Percentiles rank a stretch among this genome's conserved stretches.
These are phyloP conservation scores for Xylariaceae sp. DNA, from an alignment of 2,329 filamentous ascomycete species.

Conservation along the genomic window DNA sequence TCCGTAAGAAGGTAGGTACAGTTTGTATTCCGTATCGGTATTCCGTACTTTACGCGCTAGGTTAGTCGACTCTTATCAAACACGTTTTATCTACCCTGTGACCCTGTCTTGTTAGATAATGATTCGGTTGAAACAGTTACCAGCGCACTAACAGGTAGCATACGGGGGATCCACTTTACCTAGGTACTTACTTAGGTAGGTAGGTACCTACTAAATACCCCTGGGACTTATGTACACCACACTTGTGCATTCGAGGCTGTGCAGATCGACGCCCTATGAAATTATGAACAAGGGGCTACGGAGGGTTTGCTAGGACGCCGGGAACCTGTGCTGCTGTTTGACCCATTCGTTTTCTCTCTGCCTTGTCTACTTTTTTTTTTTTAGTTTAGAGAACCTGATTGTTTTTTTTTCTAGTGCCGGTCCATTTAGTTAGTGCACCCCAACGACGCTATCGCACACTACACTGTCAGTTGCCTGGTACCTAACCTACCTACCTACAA, in stretches of 20 bases:
- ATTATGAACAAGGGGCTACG: background rate
- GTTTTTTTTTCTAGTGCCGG: background rate
- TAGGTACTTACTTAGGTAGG: background rate
- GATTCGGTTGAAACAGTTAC: too few species aligned
- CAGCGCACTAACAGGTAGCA: too few species aligned
- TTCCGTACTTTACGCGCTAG: too few species aligned
- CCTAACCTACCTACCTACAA: too few species aligned
- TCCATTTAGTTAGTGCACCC: too few species aligned
- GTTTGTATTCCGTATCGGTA: too few species aligned
- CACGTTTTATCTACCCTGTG: too few species aligned
- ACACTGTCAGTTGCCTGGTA: background rate
- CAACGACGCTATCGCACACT: too few species aligned
- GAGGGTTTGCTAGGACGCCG: background rate
- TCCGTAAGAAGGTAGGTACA: too few species aligned
- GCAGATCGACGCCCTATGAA: constrained; percentile 5
- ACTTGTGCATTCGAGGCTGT: constrained; percentile 12
- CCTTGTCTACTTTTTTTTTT: background rate
- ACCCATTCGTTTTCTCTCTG: constrained; percentile 3
- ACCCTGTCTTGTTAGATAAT: too few species aligned
- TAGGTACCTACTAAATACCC: background rate
- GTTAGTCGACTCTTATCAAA: too few species aligned
- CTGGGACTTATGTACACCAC: constrained; percentile 1
- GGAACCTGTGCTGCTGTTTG: background rate
- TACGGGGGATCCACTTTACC: background rate
- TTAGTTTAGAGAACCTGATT: background rate